phyloP scores from a whole-genome alignment of 805 yeast genomes.

The Zygosaccharomyces siamensis region DNA sequence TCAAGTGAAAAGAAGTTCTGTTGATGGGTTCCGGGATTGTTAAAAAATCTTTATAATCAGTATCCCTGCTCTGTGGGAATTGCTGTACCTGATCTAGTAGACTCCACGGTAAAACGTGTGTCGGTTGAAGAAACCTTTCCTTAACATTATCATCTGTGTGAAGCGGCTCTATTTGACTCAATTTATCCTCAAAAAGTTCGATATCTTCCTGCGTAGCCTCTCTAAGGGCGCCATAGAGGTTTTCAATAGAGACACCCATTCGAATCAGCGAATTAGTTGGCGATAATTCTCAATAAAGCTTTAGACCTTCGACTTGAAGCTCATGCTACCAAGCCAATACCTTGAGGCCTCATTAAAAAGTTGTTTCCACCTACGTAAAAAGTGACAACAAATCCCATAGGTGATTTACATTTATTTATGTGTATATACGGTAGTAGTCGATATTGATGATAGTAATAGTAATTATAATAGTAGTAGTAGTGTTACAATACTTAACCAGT shows the following conservation, averaged over 20 bases:
- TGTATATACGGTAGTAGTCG: not conserved
- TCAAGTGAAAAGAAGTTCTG: slow-evolving; percentile 62
- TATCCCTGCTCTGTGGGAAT: slow-evolving; percentile 38
- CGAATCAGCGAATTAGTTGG: not conserved
- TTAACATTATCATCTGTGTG: slow-evolving; percentile 21
- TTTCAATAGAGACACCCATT: slow-evolving; percentile 16
- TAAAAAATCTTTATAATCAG: slow-evolving; percentile 44
- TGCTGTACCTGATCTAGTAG: slow-evolving; percentile 65
- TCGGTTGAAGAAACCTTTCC: slow-evolving; percentile 56
- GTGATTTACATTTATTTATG: not conserved
- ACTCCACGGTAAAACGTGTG: slow-evolving; percentile 59
- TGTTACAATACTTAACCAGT: slow-evolving; percentile 1
- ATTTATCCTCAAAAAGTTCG: slow-evolving; percentile 44
- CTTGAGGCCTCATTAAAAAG: not conserved
- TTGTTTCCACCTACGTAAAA: not conserved
- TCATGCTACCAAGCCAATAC: no score
- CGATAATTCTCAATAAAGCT: not conserved
- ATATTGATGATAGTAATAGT: not conserved
- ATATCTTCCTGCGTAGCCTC: slow-evolving; percentile 22
- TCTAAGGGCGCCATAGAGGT: slow-evolving; percentile 20
- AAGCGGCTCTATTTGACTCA: slow-evolving; percentile 31
- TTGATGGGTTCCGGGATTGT: slow-evolving; percentile 55
- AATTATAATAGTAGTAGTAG: not conserved
- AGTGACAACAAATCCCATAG: not conserved
- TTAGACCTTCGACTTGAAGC: no score